These are phyloP conservation scores for Murraya koenigii DNA, from an alignment of 345 rosid genomes.

Conservation along the genomic window DNA sequence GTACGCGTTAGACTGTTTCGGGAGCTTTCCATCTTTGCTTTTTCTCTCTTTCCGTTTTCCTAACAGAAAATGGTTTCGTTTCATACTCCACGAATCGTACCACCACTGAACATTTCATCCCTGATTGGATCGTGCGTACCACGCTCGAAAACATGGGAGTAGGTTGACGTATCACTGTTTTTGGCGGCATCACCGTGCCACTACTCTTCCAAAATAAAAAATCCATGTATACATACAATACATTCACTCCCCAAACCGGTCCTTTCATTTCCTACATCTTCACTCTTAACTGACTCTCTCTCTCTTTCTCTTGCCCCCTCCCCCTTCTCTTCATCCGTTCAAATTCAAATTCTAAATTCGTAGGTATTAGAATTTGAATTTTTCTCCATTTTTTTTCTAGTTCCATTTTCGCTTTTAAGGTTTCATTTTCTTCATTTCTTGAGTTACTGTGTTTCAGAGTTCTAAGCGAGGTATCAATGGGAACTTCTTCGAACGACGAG, in stretches of 20 bases:
- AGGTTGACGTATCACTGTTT: not conserved
- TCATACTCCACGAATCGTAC: not conserved
- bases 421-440: not conserved
- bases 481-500: constrained; percentile 1
- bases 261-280: not conserved
- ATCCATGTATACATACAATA: not conserved
- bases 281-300: not conserved
- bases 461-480: constrained; percentile 15
- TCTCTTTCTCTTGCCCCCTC: not conserved
- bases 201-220: not conserved
- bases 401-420: not conserved
- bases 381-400: not conserved
- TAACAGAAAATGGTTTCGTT: not conserved
- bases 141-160: not conserved
- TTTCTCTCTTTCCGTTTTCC: not conserved
- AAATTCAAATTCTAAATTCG: constrained; percentile 11
- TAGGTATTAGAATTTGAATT: not conserved
- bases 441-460: not conserved
- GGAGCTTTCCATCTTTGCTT: not conserved
- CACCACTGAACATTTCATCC: not conserved
- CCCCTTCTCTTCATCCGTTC: not conserved
- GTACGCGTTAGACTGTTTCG: not conserved
- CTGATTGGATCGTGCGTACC: not conserved
- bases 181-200: constrained; percentile 20
- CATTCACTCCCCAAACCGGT: not conserved